phyloP scores from a whole-genome alignment of 1,284 basidiomycete genomes.

The Rhodofomes roseus region DNA sequence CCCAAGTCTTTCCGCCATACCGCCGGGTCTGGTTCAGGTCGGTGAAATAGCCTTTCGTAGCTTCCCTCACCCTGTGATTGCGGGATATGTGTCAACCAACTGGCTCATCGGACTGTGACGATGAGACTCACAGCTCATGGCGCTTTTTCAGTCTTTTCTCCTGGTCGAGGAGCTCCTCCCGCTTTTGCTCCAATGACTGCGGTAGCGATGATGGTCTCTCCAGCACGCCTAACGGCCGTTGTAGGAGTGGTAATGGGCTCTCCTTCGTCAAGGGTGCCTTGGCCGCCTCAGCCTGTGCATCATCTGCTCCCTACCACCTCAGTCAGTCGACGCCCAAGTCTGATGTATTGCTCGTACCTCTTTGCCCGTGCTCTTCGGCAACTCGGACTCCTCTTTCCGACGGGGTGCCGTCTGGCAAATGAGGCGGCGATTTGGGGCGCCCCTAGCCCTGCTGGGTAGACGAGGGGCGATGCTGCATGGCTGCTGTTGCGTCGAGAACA shows the following conservation, averaged over 20 bases:
- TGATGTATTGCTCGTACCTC: not conserved
- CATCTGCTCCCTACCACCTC: slow-evolving; percentile 14
- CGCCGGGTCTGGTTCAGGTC: slow-evolving; percentile 82
- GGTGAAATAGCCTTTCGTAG: slow-evolving; percentile 86
- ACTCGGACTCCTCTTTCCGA: slow-evolving; percentile 1
- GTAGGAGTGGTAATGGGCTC: slow-evolving; percentile 51
- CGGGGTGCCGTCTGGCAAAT: slow-evolving; percentile 8
- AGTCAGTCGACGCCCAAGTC: not conserved
- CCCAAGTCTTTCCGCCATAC: slow-evolving; percentile 94
- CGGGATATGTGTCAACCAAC: not conserved
- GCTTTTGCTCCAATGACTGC: slow-evolving; percentile 64
- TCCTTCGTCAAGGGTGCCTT: slow-evolving; percentile 10
- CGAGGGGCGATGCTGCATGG: not conserved
- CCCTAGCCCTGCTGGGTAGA: not conserved
- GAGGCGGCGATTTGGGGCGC: not conserved
- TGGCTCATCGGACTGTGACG: no score
- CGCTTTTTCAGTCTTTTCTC: slow-evolving; percentile 71
- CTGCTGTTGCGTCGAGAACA: not conserved
- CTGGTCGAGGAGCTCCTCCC: slow-evolving; percentile 70
- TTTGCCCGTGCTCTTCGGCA: not conserved
- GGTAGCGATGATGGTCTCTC: slow-evolving; percentile 52
- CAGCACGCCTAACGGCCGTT: slow-evolving; percentile 71
- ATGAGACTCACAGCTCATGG: slow-evolving; percentile 63
- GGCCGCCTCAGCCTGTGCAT: not conserved
- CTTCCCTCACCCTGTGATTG: slow-evolving; percentile 74